A percentile compares a stretch with the other conserved stretches of the same genome.
These are phyloP conservation scores for Cyberlindnera xishuangbannaensis DNA, from an alignment of 805 yeast genomes.

Conservation along the genomic window DNA sequence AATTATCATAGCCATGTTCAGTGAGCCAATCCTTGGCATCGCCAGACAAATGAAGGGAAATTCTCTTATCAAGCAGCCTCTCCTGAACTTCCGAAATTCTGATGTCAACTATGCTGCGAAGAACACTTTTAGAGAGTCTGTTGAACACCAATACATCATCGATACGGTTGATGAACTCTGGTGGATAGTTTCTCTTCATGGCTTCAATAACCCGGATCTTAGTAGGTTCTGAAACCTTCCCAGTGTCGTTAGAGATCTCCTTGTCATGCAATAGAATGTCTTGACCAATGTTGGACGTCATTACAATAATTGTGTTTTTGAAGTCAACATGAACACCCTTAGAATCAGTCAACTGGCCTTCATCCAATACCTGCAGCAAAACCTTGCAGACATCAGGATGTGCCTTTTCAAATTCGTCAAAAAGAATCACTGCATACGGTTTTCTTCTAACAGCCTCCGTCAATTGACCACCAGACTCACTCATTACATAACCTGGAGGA, in stretches of 20 bases:
- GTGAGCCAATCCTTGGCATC: conserved; percentile 76
- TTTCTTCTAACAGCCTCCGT: conserved; percentile 95
- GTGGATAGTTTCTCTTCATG: conserved; percentile 75
- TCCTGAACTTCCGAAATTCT: conserved; percentile 77
- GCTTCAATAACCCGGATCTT: conserved; percentile 57
- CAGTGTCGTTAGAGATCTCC: conserved; percentile 44
- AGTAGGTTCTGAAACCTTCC: conserved; percentile 47
- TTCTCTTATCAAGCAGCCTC: conserved; percentile 73
- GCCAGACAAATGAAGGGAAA: conserved; percentile 47
- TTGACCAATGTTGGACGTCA: conserved; percentile 97
- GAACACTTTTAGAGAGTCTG: conserved; percentile 70
- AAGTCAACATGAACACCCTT: conserved; percentile 94
- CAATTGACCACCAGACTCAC: conserved; percentile 88
- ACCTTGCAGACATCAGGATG: conserved; percentile 93
- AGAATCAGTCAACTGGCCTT: conserved; percentile 90
- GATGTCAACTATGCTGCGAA: conserved; percentile 78
- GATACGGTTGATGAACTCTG: conserved; percentile 90
- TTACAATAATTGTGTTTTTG: conserved; percentile 88
- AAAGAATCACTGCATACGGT: conserved; percentile 87
- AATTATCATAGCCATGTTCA: conserved; percentile 81
- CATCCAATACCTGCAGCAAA: conserved; percentile 87
- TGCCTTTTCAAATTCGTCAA: conserved; percentile 96
- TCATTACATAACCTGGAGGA: conserved; percentile 97
- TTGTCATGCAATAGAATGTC: conserved; percentile 71
- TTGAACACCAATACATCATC: conserved; percentile 94